Conservation (phyloP, 2,329 filamentous ascomycete species). For the Ophiostoma piceae region DNA sequence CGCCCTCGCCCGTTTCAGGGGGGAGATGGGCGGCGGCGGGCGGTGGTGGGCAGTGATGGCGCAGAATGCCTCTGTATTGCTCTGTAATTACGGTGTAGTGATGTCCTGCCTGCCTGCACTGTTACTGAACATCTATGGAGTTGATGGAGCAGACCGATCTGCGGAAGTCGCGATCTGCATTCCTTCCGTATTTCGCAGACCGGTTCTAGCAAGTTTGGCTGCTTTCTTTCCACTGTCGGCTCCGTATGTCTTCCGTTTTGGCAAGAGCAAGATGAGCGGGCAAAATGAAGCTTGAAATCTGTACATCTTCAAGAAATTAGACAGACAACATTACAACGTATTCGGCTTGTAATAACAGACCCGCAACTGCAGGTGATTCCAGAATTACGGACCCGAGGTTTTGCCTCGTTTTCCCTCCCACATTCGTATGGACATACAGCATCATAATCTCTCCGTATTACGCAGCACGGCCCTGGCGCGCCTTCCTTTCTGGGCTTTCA, state of each 20-base stretch:
- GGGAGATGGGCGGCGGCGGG: neutral
- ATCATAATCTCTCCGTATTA: conserved; percentile 4
- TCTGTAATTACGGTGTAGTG: too few species aligned
- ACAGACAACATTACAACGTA: neutral
- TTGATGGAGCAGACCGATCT: conserved; percentile 6
- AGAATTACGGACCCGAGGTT: neutral
- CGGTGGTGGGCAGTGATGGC: neutral
- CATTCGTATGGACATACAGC: neutral
- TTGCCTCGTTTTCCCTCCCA: neutral
- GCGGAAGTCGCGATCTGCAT: conserved; percentile 18
- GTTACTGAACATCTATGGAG: conserved; percentile 2
- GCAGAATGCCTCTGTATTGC: too few species aligned
- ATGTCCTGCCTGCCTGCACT: too few species aligned
- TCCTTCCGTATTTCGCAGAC: conserved; percentile 11
- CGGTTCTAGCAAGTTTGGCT: neutral
- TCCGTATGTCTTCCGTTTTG: neutral
- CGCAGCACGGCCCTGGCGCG: neutral
- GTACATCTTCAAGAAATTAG: neutral
- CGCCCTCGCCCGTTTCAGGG: conserved; percentile 10
- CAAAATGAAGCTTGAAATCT: too few species aligned
- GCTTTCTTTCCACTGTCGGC: neutral
- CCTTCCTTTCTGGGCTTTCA: neutral
- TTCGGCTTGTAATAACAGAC: neutral
- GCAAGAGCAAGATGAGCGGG: neutral
- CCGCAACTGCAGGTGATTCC: neutral